These are phyloP conservation scores for Penicillium sp. DNA, from an alignment of 2,329 filamentous ascomycete species.

Conservation along the genomic window DNA sequence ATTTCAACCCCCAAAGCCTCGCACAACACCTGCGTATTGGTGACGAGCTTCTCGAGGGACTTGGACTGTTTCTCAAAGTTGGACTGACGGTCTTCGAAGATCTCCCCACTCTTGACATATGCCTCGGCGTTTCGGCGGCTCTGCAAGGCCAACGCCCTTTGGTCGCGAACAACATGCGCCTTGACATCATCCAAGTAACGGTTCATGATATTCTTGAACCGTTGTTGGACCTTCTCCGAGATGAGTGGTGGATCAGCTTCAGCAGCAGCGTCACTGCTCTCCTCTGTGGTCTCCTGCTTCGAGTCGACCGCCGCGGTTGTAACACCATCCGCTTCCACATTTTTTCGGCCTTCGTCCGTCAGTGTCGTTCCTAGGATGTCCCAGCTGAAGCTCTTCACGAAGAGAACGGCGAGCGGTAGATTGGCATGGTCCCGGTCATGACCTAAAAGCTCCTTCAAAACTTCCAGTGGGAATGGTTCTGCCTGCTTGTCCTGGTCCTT, in stretches of 20 bases:
- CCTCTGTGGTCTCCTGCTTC: conserved; percentile 52
- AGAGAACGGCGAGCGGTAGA: conserved; percentile 85
- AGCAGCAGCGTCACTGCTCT: conserved; percentile 39
- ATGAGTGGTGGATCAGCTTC: conserved; percentile 72
- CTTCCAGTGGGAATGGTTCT: conserved; percentile 93
- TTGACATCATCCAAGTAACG: conserved; percentile 95
- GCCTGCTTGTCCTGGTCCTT: conserved; percentile 66
- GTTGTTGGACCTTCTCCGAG: conserved; percentile 73
- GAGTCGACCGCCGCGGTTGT: conserved; percentile 49
- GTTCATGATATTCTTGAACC: conserved; percentile 80
- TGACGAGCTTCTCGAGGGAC: conserved; percentile 82
- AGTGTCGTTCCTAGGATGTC: conserved; percentile 83
- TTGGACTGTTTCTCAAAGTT: conserved; percentile 96
- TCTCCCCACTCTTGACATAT: conserved; percentile 96
- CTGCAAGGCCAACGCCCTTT: conserved; percentile 83
- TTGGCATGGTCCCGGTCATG: conserved; percentile 93
- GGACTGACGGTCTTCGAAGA: conserved; percentile 94
- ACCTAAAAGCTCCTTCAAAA: conserved; percentile 93
- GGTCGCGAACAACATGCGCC: conserved; percentile 81
- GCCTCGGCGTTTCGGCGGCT: conserved; percentile 94
- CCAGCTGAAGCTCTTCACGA: conserved; percentile 96
- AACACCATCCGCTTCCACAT: conserved; percentile 76
- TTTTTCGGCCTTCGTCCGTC: conserved; percentile 76
- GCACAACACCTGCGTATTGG: conserved; percentile 87
- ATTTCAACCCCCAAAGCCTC: conserved; percentile 88